A percentile compares a stretch with the other conserved stretches of the same genome.
Conservation (phyloP, 192 early-diverging fungal genomes). For the Coemansia sp. region DNA sequence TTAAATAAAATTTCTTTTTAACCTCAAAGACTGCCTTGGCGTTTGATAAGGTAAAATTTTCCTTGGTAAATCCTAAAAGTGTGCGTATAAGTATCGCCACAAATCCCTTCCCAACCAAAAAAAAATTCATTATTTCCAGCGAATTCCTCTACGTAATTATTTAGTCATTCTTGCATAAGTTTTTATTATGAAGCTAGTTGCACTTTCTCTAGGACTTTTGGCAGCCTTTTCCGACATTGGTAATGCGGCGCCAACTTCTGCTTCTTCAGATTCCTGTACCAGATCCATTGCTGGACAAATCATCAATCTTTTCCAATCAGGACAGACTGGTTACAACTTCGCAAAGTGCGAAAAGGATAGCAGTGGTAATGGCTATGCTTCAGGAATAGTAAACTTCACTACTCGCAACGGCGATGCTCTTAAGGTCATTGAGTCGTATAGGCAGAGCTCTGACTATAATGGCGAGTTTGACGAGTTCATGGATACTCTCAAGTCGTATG, state of each 20-base stretch:
- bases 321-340: not conserved
- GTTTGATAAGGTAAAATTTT: too few species aligned
- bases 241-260: not conserved
- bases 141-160: too few species aligned
- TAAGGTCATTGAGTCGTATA: not conserved
- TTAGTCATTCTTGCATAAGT: too few species aligned
- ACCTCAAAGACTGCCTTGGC: too few species aligned
- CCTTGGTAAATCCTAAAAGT: too few species aligned
- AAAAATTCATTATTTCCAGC: too few species aligned
- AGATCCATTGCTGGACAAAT: not conserved
- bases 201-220: not conserved
- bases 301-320: not conserved
- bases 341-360: not conserved
- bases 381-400: slow-evolving; percentile 1
- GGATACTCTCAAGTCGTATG: not conserved
- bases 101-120: too few species aligned
- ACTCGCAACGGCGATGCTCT: slow-evolving; percentile 1
- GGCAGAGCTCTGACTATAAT: not conserved
- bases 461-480: not conserved
- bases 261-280: not conserved
- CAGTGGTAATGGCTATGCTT: not conserved
- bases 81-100: too few species aligned
- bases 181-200: not conserved
- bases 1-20: too few species aligned
- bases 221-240: slow-evolving; percentile 1